Conservation (phyloP, 2,329 filamentous ascomycete species). For the Fusarium sp. region DNA sequence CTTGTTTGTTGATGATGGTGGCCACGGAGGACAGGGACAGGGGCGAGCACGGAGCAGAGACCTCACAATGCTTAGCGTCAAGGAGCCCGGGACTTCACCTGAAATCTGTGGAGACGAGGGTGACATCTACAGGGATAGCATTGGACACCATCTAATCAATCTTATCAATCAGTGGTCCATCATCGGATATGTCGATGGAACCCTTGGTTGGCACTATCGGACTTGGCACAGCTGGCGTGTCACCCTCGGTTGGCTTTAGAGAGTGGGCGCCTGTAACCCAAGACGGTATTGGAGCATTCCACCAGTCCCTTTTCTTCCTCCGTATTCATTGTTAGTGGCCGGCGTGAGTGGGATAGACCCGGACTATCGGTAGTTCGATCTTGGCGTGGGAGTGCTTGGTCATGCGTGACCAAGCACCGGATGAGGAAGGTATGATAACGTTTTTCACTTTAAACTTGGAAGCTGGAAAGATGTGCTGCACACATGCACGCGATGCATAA, state of each 20-base stretch:
- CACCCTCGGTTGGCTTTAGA: neutral
- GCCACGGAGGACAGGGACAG: neutral
- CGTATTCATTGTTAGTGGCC: neutral
- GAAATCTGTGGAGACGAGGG: neutral
- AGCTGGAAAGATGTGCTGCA: neutral
- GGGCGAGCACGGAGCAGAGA: neutral
- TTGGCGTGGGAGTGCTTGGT: neutral
- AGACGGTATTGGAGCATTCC: neutral
- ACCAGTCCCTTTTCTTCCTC: neutral
- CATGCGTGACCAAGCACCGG: neutral
- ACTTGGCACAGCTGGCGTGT: neutral
- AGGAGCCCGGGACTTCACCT: conserved; percentile 1
- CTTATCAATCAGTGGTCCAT: neutral
- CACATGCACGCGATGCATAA: neutral
- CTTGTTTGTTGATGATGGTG: neutral
- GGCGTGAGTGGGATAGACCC: neutral
- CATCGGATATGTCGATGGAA: neutral
- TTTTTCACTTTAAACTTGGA: neutral
- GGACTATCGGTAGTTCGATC: neutral
- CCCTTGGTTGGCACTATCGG: neutral
- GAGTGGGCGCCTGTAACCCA: neutral
- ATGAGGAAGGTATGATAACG: neutral
- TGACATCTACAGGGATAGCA: neutral
- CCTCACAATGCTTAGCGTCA: conserved; percentile 1
- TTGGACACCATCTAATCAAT: conserved; percentile 3